A percentile compares a stretch with the other conserved stretches of the same genome.
Conservation (phyloP, 345 rosid species). For the Diplotaxis tenuifolia region DNA sequence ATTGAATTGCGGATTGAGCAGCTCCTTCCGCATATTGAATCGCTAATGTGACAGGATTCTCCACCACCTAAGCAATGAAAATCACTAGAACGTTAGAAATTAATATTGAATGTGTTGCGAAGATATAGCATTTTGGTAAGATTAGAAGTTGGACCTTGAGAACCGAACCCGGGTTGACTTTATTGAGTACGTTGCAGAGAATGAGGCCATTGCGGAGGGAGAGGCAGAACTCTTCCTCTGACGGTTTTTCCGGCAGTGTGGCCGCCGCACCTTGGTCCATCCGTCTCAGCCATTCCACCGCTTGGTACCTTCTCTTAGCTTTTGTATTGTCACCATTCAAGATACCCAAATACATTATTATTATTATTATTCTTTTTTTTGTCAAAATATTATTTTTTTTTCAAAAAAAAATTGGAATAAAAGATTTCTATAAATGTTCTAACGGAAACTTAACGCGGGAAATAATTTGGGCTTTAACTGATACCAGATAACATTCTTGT, state of each 20-base stretch:
- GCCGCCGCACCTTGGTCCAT: constrained; percentile 71
- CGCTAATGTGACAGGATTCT: constrained; percentile 56
- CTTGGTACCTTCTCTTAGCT: constrained; percentile 89
- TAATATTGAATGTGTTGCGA: neutral
- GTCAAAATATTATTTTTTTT: neutral
- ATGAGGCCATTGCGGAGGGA: constrained; percentile 87
- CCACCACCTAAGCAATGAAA: constrained; percentile 58
- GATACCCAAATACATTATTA: neutral
- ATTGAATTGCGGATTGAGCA: constrained; percentile 97
- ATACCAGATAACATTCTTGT: neutral
- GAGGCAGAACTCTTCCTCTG: constrained; percentile 73
- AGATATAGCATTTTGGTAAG: neutral
- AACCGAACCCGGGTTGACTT: constrained; percentile 93
- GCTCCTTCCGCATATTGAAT: constrained; percentile 84
- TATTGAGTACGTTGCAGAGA: constrained; percentile 94
- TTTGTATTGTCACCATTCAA: constrained; percentile 9
- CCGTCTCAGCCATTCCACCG: constrained; percentile 84
- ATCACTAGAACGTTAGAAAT: neutral
- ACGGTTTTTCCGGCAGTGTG: constrained; percentile 60
- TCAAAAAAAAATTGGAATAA: neutral
- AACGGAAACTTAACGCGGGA: constrained; percentile 11
- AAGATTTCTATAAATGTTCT: neutral
- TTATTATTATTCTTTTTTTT: no score
- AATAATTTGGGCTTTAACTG: neutral
- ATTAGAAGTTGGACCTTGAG: constrained; percentile 54